Evolutionary conservation across 108 stramenopile species (phyloP).

Genomic region (Mediolabrus comicus): DNA sequence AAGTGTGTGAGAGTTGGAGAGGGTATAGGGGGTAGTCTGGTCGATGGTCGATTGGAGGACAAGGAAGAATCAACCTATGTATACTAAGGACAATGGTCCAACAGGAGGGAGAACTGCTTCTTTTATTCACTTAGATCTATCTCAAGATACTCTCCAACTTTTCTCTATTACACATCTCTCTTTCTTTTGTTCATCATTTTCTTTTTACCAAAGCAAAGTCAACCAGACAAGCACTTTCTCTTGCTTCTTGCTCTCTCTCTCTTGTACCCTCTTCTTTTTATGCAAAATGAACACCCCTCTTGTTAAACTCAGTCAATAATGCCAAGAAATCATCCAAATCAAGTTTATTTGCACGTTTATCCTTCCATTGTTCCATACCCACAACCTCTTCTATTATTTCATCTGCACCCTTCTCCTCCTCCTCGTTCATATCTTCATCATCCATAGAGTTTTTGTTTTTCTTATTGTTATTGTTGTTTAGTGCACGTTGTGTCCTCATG

Average conservation of each 20-base stretch:
- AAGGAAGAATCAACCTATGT: no score
- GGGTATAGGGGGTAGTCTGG: no score
- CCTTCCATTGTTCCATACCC: constrained; percentile 68
- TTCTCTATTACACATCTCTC: no score
- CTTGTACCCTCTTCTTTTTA: constrained; percentile 20
- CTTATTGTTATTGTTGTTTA: constrained; percentile 35
- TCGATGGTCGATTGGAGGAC: no score
- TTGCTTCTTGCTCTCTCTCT: neutral
- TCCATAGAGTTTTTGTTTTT: constrained; percentile 15
- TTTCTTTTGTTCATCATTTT: no score
- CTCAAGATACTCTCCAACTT: no score
- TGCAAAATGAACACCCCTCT: constrained; percentile 89
- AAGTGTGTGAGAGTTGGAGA: no score
- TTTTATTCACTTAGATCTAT: no score
- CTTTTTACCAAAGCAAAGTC: no score
- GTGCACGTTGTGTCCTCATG: constrained; percentile 71
- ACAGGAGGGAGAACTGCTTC: no score
- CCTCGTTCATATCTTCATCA: constrained; percentile 11
- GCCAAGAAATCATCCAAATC: constrained; percentile 96
- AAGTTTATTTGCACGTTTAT: constrained; percentile 90
- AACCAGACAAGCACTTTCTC: no score
- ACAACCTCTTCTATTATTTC: constrained; percentile 86
- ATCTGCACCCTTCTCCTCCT: constrained; percentile 44
- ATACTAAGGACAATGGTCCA: no score
- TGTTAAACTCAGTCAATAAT: constrained; percentile 89